A percentile compares a stretch with the other conserved stretches of the same genome.
phyloP scores from a whole-genome alignment of 2,329 filamentous ascomycete genomes.

The Bipolaris cookei region DNA sequence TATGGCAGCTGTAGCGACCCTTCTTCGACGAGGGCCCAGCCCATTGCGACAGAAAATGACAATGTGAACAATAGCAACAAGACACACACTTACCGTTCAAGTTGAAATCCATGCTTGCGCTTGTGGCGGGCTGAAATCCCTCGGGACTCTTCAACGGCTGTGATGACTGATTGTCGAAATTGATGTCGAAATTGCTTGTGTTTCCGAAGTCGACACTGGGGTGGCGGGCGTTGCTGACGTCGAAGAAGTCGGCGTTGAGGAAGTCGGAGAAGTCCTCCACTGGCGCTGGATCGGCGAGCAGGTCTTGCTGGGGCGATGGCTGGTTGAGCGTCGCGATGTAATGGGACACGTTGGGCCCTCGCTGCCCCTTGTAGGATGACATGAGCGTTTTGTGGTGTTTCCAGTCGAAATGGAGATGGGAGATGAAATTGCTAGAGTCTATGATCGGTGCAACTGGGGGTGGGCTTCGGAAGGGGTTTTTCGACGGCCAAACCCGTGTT shows the following conservation, averaged over 20 bases:
- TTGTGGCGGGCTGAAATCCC: constrained; percentile 21
- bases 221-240: constrained; percentile 63
- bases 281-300: constrained; percentile 48
- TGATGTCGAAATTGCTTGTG: constrained; percentile 39
- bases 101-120: constrained; percentile 45
- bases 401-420: constrained; percentile 13
- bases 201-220: constrained; percentile 34
- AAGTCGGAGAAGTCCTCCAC: constrained; percentile 60
- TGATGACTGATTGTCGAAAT: constrained; percentile 32
- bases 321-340: constrained; percentile 87
- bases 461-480: constrained; percentile 26
- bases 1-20: constrained; percentile 21
- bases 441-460: constrained; percentile 19
- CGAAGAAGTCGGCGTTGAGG: constrained; percentile 65
- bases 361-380: constrained; percentile 77
- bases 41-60: constrained; percentile 13
- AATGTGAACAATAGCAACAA: constrained; percentile 11
- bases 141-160: constrained; percentile 22
- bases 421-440: constrained; percentile 18
- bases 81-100: constrained; percentile 40
- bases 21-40: constrained; percentile 14
- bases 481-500: constrained; percentile 16
- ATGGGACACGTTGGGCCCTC: constrained; percentile 85
- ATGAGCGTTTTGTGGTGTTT: constrained; percentile 53
- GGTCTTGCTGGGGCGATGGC: constrained; percentile 56